Percentiles rank a stretch among this genome's conserved stretches.
phyloP scores from a whole-genome alignment of 164 flowering plant genomes.

The Stephania japonica region DNA sequence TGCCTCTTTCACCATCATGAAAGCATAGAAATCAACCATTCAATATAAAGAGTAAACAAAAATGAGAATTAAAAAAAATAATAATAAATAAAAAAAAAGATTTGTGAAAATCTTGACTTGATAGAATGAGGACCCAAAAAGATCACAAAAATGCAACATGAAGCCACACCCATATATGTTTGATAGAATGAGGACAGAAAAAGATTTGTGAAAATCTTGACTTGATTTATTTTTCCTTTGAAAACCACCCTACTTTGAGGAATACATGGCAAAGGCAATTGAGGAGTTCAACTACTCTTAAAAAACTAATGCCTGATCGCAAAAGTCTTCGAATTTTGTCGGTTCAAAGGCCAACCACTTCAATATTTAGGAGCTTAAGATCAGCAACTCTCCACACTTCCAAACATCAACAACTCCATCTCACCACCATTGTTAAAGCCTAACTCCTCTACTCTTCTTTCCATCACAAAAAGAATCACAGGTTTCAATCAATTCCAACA shows the following conservation, averaged over 20 bases:
- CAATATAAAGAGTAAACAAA: neutral
- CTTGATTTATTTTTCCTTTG: neutral
- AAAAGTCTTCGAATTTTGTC: neutral
- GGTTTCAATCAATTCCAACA: neutral
- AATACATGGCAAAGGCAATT: neutral
- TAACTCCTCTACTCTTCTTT: neutral
- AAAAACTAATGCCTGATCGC: neutral
- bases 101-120: no score
- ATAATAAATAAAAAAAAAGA: no score
- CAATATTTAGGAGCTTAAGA: neutral
- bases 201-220: no score
- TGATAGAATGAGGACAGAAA: no score
- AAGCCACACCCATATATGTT: no score
- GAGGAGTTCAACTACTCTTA: neutral
- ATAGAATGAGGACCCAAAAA: no score
- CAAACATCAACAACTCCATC: constrained; percentile 4
- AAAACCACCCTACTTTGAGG: neutral
- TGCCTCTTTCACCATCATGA: neutral
- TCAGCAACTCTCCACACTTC: neutral
- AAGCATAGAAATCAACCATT: neutral
- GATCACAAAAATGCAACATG: no score
- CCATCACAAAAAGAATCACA: neutral
- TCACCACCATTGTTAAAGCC: neutral
- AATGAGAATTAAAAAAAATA: neutral
- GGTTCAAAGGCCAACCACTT: neutral